A percentile compares a stretch with the other conserved stretches of the same genome.
phyloP scores from a whole-genome alignment of 805 yeast genomes.

The Pichia manshurica region DNA sequence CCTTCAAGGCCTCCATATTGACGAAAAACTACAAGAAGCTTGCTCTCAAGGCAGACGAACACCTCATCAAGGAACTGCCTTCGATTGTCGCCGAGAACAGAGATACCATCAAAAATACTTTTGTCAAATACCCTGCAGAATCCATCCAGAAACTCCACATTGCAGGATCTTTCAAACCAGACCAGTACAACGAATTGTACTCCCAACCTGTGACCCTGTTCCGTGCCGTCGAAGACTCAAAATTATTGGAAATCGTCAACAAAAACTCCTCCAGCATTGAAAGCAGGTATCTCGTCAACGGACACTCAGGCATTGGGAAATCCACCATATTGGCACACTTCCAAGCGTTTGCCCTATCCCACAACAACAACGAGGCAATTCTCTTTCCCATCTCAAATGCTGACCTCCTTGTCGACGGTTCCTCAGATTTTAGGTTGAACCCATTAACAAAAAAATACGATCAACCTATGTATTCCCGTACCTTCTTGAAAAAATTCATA shows the following conservation, averaged over 20 bases:
- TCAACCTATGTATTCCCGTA: conserved; percentile 74
- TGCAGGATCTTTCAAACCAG: conserved; percentile 60
- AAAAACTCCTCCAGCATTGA: conserved; percentile 32
- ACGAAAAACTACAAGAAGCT: conserved; percentile 22
- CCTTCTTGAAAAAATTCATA: conserved; percentile 47
- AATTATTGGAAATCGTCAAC: conserved; percentile 36
- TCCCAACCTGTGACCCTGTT: conserved; percentile 53
- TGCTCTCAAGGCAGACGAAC: conserved; percentile 18
- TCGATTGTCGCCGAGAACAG: conserved; percentile 13
- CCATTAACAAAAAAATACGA: conserved; percentile 44
- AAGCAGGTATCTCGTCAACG: conserved; percentile 54
- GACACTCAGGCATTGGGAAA: conserved; percentile 77
- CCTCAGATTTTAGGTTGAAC: conserved; percentile 60
- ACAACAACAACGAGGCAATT: conserved; percentile 30
- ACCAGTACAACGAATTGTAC: conserved; percentile 65
- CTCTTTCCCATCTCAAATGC: conserved; percentile 63
- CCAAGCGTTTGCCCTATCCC: conserved; percentile 44
- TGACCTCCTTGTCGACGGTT: conserved; percentile 60
- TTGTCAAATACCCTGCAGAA: conserved; percentile 37
- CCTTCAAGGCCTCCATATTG: conserved; percentile 22
- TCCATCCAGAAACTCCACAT: conserved; percentile 40
- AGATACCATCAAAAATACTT: conserved; percentile 22
- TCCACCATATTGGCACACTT: conserved; percentile 66
- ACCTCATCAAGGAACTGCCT: conserved; percentile 18
- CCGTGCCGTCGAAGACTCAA: conserved; percentile 41